Evolutionary conservation across 257 asterid genomes (phyloP).

Genomic region (Capsicum baccatum): DNA sequence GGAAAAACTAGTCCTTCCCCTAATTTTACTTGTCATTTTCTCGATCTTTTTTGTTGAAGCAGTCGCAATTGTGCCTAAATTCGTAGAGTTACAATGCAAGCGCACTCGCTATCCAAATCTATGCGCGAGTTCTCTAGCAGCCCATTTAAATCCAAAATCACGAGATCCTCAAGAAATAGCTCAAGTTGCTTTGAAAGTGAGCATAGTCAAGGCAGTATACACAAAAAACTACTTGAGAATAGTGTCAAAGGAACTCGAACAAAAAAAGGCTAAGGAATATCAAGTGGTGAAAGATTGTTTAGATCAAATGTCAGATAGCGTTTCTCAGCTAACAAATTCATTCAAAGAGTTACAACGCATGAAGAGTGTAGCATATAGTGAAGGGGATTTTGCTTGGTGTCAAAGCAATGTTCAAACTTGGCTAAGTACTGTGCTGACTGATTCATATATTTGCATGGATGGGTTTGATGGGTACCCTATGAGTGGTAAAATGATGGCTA

Average conservation of each 20-base stretch:
- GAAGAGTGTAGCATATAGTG: conserved; percentile 37
- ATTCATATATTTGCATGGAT: conserved; percentile 56
- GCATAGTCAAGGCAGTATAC: conserved; percentile 52
- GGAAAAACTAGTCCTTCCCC: conserved; percentile 30
- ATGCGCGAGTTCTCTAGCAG: conserved; percentile 47
- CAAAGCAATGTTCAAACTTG: conserved; percentile 60
- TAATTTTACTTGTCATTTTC: conserved; percentile 37
- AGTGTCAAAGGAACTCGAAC: conserved; percentile 50
- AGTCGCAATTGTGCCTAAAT: conserved; percentile 33
- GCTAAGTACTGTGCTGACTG: conserved; percentile 64
- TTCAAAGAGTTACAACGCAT: conserved; percentile 54
- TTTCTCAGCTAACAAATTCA: conserved; percentile 55
- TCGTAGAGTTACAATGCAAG: conserved; percentile 52
- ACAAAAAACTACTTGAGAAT: conserved; percentile 50
- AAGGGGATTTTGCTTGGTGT: conserved; percentile 56
- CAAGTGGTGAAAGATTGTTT: conserved; percentile 57
- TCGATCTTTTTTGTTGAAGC: conserved; percentile 25
- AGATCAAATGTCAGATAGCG: conserved; percentile 70
- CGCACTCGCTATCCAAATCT: conserved; percentile 50
- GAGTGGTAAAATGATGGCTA: conserved; percentile 50
- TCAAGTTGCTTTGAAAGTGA: conserved; percentile 58
- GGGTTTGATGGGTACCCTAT: conserved; percentile 58
- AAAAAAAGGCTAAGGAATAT: conserved; percentile 44
- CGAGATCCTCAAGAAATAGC: conserved; percentile 55
- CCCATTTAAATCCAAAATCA: conserved; percentile 38